phyloP scores from a whole-genome alignment of 495 filamentous ascomycete genomes.

The Cudoniella acicularis region DNA sequence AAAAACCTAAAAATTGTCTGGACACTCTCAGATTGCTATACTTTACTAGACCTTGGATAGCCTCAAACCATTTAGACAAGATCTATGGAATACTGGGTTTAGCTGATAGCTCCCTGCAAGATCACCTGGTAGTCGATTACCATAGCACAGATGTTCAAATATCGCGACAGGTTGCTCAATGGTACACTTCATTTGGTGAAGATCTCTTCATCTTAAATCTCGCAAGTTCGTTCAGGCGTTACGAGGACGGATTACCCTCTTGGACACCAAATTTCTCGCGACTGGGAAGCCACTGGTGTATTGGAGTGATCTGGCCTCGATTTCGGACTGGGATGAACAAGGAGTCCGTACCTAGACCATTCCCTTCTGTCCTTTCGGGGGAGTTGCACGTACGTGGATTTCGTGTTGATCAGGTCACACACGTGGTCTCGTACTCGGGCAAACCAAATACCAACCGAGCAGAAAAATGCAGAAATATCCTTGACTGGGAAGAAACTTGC shows the following conservation, averaged over 20 bases:
- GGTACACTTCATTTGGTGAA: constrained; percentile 1
- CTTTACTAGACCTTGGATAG: too few relatives aligned
- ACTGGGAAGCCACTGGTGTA: background rate
- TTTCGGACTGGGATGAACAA: background rate
- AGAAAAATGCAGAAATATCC: too few relatives aligned
- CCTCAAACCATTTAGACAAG: too few relatives aligned
- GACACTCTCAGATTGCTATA: too few relatives aligned
- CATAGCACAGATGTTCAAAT: background rate
- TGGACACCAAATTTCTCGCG: constrained; percentile 4
- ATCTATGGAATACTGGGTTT: too few relatives aligned
- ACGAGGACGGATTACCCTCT: background rate
- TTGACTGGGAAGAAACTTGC: too few relatives aligned
- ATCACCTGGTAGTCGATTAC: background rate
- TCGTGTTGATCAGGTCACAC: background rate
- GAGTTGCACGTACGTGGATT: constrained; percentile 6
- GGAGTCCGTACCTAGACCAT: background rate
- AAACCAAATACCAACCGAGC: too few relatives aligned
- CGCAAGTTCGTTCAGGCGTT: constrained; percentile 1
- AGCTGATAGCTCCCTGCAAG: background rate
- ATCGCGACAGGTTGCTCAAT: background rate
- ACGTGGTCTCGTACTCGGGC: background rate
- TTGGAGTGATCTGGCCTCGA: constrained; percentile 2
- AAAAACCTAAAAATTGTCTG: too few relatives aligned
- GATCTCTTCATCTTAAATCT: constrained; percentile 11
- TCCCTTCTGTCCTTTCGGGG: background rate